A percentile compares a stretch with the other conserved stretches of the same genome.
phyloP scores from a whole-genome alignment of 495 filamentous ascomycete species.

The Penicillium lagena region DNA sequence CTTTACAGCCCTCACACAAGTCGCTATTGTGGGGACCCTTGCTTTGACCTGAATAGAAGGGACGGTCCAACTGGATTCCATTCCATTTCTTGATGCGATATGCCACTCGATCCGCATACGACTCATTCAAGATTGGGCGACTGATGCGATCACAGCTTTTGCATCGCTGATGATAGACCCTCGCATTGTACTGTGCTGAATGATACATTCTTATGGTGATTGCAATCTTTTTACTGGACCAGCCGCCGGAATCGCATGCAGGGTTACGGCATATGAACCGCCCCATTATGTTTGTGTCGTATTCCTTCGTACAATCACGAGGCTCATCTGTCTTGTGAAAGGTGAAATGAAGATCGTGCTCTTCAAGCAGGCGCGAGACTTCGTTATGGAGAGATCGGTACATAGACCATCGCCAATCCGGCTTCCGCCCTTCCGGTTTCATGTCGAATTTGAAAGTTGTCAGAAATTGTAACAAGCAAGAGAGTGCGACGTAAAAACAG shows the following conservation, averaged over 20 bases:
- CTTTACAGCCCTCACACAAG: conserved; percentile 45
- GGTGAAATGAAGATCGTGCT: conserved; percentile 10
- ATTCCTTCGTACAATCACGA: background rate
- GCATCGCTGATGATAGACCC: conserved; percentile 44
- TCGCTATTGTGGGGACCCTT: conserved; percentile 31
- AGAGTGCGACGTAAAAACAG: too few species aligned
- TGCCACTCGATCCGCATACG: conserved; percentile 43
- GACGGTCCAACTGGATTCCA: conserved; percentile 31
- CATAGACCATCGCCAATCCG: conserved; percentile 27
- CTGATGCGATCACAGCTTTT: conserved; percentile 23
- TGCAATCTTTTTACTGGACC: conserved; percentile 36
- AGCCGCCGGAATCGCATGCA: conserved; percentile 9
- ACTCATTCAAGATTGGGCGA: conserved; percentile 29
- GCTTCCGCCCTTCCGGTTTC: background rate
- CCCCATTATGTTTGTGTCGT: conserved; percentile 25
- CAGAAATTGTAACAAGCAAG: too few species aligned
- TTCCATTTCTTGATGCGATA: conserved; percentile 46
- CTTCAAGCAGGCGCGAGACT: conserved; percentile 26
- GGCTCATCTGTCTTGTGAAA: conserved; percentile 9
- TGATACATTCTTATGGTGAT: conserved; percentile 42
- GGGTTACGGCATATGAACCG: conserved; percentile 19
- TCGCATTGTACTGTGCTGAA: conserved; percentile 36
- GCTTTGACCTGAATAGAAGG: conserved; percentile 15
- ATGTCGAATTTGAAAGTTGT: too few species aligned
- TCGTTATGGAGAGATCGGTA: conserved; percentile 28